Evolutionary conservation across 2,329 filamentous ascomycete species (phyloP), one percentile per base, ranked within the genome.

Genomic region (Exophiala oligosperma): DNA sequence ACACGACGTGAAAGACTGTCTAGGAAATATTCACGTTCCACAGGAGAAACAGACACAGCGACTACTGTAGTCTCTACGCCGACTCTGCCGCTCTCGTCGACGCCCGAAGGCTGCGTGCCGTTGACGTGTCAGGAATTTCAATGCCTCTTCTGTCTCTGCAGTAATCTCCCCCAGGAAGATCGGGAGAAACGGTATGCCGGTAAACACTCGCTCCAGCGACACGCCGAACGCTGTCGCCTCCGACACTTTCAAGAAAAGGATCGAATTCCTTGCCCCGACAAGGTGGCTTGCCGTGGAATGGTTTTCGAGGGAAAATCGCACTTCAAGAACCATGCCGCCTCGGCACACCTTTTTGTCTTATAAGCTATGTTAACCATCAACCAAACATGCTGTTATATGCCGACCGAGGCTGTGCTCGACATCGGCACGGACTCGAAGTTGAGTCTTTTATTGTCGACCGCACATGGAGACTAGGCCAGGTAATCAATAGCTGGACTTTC

Each of bases 321-420:
- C n/a, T 50, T 50, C 28, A 50, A 50, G 28, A 50, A 50, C 32
- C 28, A 50, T 50, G 28, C 28, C 14, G 48, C 48, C 32, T 21
- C 26, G 32, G 23, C 21, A 21, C 28, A 50, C 32, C n/a, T 32
- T 50, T 50, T 50, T 37, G 21, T 50, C 12, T 35, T 50, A 50
- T 50, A 37, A 43, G 32, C 32, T 35, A 11, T 35, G 32, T 28
- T 28, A 28, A 28, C 26, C 26, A 28, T 28, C 26, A 28, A 28
- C 26, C 26, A 28, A 28, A 28, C 26, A 28, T 28, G 26, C 26
- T 28, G 26, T 28, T 28, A 28, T 28, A 28, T 28, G 26, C 26
- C 26, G 26, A 28, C 26, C 26, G 26, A 28, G 26, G 26, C 26
- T 28, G 26, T 28, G 26, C 26, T 28, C 26, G 26, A 28, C 26